Evolutionary conservation across 208 protist genomes (phyloP).

Genomic region (Trichomonas vaginalis): DNA sequence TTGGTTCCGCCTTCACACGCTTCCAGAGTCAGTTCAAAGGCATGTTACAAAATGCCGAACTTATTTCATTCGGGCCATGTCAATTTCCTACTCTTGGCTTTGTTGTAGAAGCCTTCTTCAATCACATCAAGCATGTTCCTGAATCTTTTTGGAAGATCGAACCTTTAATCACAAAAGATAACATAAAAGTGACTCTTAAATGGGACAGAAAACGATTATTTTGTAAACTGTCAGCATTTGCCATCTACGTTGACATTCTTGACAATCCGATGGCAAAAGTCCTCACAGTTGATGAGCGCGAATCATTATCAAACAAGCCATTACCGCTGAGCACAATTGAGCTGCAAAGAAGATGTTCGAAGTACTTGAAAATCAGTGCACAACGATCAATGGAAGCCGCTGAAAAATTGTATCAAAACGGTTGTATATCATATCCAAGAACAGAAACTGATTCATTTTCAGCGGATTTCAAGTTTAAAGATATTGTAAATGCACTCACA

Average conservation of each 20-base stretch:
- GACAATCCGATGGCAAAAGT: slow-evolving; percentile 45
- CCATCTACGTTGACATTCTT: slow-evolving; percentile 38
- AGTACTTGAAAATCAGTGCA: slow-evolving; percentile 60
- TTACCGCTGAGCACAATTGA: slow-evolving; percentile 84
- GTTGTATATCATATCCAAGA: slow-evolving; percentile 49
- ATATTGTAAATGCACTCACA: not conserved
- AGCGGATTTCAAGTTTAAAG: slow-evolving; percentile 6
- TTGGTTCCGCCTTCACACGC: slow-evolving; percentile 69
- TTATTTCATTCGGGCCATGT: slow-evolving; percentile 55
- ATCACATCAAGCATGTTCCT: not conserved
- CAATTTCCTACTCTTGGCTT: slow-evolving; percentile 85
- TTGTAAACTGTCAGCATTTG: slow-evolving; percentile 42
- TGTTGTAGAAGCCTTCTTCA: slow-evolving; percentile 58
- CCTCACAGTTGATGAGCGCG: not conserved
- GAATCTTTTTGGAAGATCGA: slow-evolving; percentile 10
- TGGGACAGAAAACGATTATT: slow-evolving; percentile 42
- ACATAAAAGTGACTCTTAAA: not conserved
- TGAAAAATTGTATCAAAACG: slow-evolving; percentile 72
- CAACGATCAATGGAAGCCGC: slow-evolving; percentile 76
- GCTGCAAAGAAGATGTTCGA: slow-evolving; percentile 66
- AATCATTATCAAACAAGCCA: slow-evolving; percentile 38
- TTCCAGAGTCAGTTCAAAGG: slow-evolving; percentile 53
- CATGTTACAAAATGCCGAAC: slow-evolving; percentile 18
- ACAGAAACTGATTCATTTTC: slow-evolving; percentile 31
- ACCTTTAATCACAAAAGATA: slow-evolving; percentile 45